These are phyloP conservation scores for Tuber umbilicatum DNA, from an alignment of 495 filamentous ascomycete species.

Conservation along the genomic window DNA sequence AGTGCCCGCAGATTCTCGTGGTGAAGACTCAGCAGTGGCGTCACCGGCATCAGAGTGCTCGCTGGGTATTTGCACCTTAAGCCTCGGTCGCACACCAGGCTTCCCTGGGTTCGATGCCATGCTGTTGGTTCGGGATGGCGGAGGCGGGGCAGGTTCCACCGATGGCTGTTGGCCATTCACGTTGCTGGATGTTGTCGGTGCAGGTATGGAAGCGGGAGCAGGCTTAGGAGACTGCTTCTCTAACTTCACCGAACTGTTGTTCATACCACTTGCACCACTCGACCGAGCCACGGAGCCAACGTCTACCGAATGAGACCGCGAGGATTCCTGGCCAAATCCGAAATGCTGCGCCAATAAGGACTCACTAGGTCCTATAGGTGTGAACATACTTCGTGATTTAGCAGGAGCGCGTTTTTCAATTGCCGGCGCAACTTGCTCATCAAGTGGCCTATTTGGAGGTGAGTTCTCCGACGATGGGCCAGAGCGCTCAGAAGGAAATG, in stretches of 20 bases:
- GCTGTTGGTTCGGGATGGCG: constrained; percentile 70
- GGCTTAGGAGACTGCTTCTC: constrained; percentile 26
- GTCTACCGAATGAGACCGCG: constrained; percentile 61
- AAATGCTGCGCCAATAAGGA: constrained; percentile 85
- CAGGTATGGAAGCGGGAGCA: constrained; percentile 46
- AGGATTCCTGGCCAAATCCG: constrained; percentile 47
- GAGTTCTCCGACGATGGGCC: constrained; percentile 24
- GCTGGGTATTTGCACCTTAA: constrained; percentile 91
- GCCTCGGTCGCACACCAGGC: constrained; percentile 64
- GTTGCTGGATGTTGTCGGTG: constrained; percentile 45
- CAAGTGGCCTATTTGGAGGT: constrained; percentile 28
- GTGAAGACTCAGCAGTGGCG: constrained; percentile 68
- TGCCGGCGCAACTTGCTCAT: constrained; percentile 42
- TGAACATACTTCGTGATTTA: constrained; percentile 90
- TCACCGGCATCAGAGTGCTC: constrained; percentile 79
- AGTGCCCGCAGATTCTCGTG: constrained; percentile 61
- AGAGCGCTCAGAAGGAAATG: constrained; percentile 31
- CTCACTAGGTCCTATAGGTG: constrained; percentile 85
- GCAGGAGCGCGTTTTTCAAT: constrained; percentile 66
- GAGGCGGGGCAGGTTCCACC: constrained; percentile 45
- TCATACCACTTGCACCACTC: constrained; percentile 19
- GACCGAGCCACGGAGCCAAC: constrained; percentile 50
- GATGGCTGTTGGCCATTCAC: constrained; percentile 46
- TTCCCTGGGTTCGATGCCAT: constrained; percentile 48
- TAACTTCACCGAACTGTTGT: constrained; percentile 23